Percentiles rank a stretch among this genome's conserved stretches.
phyloP scores from a whole-genome alignment of 768 basidiomycete species.

The Fomitopsis serialis region DNA sequence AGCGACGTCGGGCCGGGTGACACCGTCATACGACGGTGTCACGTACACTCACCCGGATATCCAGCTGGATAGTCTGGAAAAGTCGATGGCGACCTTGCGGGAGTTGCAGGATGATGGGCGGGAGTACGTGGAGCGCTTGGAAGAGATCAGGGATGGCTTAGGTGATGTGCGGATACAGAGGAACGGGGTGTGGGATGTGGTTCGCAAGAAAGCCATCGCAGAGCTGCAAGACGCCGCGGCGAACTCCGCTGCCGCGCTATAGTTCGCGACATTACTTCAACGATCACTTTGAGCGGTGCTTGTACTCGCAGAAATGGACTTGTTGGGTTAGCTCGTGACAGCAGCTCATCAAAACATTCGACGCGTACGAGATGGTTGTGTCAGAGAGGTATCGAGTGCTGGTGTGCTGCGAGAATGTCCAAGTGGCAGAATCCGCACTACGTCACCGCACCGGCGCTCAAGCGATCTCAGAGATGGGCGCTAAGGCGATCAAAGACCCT shows the following conservation, averaged over 20 bases:
- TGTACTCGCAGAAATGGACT: no score
- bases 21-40: conserved; percentile 49
- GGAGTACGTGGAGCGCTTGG: conserved; percentile 80
- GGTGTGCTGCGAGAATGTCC: no score
- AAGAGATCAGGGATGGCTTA: conserved; percentile 78
- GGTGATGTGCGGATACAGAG: conserved; percentile 72
- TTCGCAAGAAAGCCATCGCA: conserved; percentile 66
- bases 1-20: conserved; percentile 40
- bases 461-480: no score
- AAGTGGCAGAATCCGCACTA: no score
- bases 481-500: conserved; percentile 17
- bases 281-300: no score
- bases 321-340: no score
- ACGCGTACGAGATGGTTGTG: no score
- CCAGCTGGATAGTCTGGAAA: conserved; percentile 69
- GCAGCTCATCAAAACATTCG: no score
- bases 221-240: conserved; percentile 66
- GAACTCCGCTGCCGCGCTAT: conserved; percentile 12
- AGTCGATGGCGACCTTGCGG: conserved; percentile 63
- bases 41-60: conserved; percentile 61
- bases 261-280: no score
- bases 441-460: no score
- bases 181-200: conserved; percentile 69
- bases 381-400: no score
- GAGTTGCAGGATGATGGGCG: conserved; percentile 84